These are phyloP conservation scores for Paecilomyces formosus DNA, from an alignment of 2,329 filamentous ascomycete genomes.

Conservation along the genomic window DNA sequence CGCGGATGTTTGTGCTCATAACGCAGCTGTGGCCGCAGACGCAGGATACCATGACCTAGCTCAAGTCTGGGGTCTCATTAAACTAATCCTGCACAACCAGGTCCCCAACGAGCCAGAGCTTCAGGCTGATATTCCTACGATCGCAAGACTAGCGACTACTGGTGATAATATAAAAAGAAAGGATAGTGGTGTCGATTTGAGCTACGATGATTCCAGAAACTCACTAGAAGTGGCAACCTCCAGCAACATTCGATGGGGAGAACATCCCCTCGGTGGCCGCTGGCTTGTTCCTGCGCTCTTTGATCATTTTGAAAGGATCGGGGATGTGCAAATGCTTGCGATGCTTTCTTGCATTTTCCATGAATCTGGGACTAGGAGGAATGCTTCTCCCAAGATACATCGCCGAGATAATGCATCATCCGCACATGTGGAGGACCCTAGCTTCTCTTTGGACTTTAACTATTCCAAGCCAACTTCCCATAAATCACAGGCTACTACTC, in stretches of 20 bases:
- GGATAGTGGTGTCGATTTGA: slow-evolving; percentile 25
- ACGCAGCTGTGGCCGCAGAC: slow-evolving; percentile 67
- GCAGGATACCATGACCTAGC: slow-evolving; percentile 65
- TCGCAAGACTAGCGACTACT: slow-evolving; percentile 55
- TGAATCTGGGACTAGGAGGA: slow-evolving; percentile 39
- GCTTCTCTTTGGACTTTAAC: slow-evolving; percentile 42
- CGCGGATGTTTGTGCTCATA: slow-evolving; percentile 74
- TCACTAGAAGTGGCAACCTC: slow-evolving; percentile 28
- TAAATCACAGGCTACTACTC: slow-evolving; percentile 33
- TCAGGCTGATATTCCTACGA: slow-evolving; percentile 57
- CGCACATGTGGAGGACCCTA: slow-evolving; percentile 36
- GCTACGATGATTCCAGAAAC: slow-evolving; percentile 21
- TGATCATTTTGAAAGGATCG: slow-evolving; percentile 51
- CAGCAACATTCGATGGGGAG: slow-evolving; percentile 48
- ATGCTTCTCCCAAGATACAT: slow-evolving; percentile 16
- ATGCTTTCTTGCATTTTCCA: slow-evolving; percentile 55
- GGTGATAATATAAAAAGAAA: slow-evolving; percentile 37
- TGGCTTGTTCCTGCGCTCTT: slow-evolving; percentile 54
- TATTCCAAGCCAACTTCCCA: slow-evolving; percentile 34
- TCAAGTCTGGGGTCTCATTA: slow-evolving; percentile 76
- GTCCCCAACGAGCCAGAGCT: slow-evolving; percentile 61
- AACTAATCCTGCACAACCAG: slow-evolving; percentile 67
- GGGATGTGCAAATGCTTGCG: slow-evolving; percentile 60
- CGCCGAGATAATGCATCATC: slow-evolving; percentile 11
- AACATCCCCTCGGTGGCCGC: slow-evolving; percentile 47